phyloP scores from a whole-genome alignment of 805 yeast species.

The Ascoidea asiatica region DNA sequence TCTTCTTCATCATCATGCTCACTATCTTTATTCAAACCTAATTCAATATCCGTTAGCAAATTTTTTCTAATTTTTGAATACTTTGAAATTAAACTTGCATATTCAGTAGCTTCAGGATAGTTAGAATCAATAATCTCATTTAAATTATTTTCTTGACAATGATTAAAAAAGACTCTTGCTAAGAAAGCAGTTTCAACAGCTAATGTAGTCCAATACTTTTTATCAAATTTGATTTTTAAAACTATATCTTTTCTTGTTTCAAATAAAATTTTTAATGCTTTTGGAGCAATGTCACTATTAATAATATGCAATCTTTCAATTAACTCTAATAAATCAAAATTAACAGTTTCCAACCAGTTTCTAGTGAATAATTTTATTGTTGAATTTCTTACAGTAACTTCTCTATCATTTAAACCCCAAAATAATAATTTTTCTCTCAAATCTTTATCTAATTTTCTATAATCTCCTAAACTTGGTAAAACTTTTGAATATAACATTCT shows the following conservation, averaged over 20 bases:
- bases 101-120: conserved; percentile 67
- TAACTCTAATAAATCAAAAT: conserved; percentile 60
- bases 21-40: conserved; percentile 8
- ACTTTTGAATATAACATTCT: conserved; percentile 57
- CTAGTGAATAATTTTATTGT: conserved; percentile 56
- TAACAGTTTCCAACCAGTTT: conserved; percentile 57
- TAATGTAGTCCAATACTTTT: conserved; percentile 53
- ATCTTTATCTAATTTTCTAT: conserved; percentile 35
- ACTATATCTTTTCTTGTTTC: conserved; percentile 50
- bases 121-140: conserved; percentile 46
- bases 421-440: conserved; percentile 53
- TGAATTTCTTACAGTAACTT: conserved; percentile 55
- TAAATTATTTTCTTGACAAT: conserved; percentile 42
- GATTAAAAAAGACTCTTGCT: conserved; percentile 50
- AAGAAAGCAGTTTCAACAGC: conserved; percentile 68
- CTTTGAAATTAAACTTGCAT: conserved; percentile 44
- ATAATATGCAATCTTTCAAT: conserved; percentile 59
- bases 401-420: conserved; percentile 88
- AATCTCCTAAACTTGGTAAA: conserved; percentile 53
- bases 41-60: conserved; percentile 14
- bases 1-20: conserved; percentile 15
- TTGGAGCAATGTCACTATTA: conserved; percentile 52
- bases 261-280: conserved; percentile 53
- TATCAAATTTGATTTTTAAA: conserved; percentile 42
- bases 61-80: conserved; percentile 38